Percentiles rank a stretch among this genome's conserved stretches.
Conservation (phyloP, 352 stramenopile genomes). For the Phytophthora parvispora region DNA sequence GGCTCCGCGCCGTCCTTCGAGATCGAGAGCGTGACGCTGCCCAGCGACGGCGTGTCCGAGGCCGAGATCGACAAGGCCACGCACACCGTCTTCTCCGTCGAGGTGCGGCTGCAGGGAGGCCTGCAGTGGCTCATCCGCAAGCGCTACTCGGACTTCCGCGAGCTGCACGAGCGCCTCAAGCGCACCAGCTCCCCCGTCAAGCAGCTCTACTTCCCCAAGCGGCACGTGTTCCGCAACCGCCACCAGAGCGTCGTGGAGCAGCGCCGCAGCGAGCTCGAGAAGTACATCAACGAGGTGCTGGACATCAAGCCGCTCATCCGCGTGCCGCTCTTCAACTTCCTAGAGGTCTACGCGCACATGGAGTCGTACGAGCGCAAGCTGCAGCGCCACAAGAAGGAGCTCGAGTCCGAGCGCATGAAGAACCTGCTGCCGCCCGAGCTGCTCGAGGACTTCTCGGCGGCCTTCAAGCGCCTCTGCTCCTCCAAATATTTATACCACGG, state of each 20-base stretch:
- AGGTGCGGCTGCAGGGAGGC: constrained; percentile 81
- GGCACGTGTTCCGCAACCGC: constrained; percentile 88
- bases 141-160: constrained; percentile 90
- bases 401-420: constrained; percentile 91
- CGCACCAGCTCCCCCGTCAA: constrained; percentile 81
- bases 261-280: constrained; percentile 84
- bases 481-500: constrained; percentile 89
- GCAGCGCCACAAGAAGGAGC: constrained; percentile 88
- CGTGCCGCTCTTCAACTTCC: constrained; percentile 90
- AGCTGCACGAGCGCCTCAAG: constrained; percentile 89
- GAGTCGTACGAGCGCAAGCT: constrained; percentile 90
- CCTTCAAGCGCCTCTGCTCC: constrained; percentile 85
- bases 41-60: constrained; percentile 73
- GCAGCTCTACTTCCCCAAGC: constrained; percentile 88
- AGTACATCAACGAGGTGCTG: constrained; percentile 91
- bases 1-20: constrained; percentile 80
- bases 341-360: constrained; percentile 90
- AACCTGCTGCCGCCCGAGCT: constrained; percentile 73
- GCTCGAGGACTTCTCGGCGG: constrained; percentile 76
- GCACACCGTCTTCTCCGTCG: constrained; percentile 86
- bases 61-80: constrained; percentile 86
- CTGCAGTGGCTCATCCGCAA: constrained; percentile 93
- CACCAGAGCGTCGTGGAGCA: constrained; percentile 90
- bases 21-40: constrained; percentile 86
- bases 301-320: constrained; percentile 85